These are phyloP conservation scores for Saccharum officinarum DNA, from an alignment of 176 grass and related monocot species.

Conservation along the genomic window DNA sequence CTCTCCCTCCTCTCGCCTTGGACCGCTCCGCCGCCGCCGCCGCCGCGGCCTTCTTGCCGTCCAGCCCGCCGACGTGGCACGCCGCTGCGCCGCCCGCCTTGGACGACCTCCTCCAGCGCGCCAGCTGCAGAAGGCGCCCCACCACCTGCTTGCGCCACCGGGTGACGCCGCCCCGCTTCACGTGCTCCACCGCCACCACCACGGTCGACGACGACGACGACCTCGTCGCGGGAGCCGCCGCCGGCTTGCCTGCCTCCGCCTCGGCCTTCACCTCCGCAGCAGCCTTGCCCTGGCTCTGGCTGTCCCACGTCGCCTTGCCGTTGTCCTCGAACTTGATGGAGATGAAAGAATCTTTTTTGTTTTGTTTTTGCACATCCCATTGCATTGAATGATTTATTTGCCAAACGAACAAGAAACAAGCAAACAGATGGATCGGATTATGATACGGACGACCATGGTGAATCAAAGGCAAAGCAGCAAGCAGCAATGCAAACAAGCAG, in stretches of 20 bases:
- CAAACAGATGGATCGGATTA: neutral
- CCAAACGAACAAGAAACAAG: neutral
- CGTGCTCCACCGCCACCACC: slow-evolving; percentile 55
- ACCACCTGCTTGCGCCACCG: slow-evolving; percentile 82
- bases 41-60: slow-evolving; percentile 30
- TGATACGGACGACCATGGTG: neutral
- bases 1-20: slow-evolving; percentile 35
- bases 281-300: neutral
- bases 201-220: neutral
- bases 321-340: slow-evolving; percentile 99
- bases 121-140: slow-evolving; percentile 73
- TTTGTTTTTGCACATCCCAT: neutral
- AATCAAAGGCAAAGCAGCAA: neutral
- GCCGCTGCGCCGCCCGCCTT: neutral
- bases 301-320: slow-evolving; percentile 68
- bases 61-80: slow-evolving; percentile 38
- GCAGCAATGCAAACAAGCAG: no score
- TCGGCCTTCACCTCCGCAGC: neutral
- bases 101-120: slow-evolving; percentile 65
- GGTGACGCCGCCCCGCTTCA: slow-evolving; percentile 45
- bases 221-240: neutral
- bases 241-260: no score
- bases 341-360: slow-evolving; percentile 79
- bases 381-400: neutral
- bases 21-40: slow-evolving; percentile 7